Conservation (phyloP, 176 grass and related monocot species). For the Metroxylon sagu region DNA sequence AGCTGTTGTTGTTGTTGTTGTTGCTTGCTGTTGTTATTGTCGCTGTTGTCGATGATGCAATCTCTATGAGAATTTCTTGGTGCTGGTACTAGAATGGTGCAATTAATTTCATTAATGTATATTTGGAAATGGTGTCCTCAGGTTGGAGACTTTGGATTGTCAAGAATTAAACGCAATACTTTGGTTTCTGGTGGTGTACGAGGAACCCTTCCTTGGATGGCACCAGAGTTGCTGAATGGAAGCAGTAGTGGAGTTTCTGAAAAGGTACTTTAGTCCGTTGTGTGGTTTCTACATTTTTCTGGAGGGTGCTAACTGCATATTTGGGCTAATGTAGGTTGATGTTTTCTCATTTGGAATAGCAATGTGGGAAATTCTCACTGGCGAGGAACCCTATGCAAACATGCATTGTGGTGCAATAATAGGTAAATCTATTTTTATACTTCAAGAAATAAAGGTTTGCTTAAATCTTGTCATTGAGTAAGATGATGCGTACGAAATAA, state of each 20-base stretch:
- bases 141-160: constrained; percentile 99
- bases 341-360: constrained; percentile 94
- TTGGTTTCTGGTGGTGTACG: constrained; percentile 96
- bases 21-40: no score
- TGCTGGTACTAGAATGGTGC: no score
- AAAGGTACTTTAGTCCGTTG: constrained; percentile 43
- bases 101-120: no score
- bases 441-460: no score
- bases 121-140: constrained; percentile 20
- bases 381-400: constrained; percentile 84
- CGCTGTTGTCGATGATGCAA: no score
- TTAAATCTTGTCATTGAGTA: no score
- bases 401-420: constrained; percentile 95
- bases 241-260: constrained; percentile 79
- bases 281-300: constrained; percentile 2
- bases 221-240: constrained; percentile 87
- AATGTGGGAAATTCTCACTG: constrained; percentile 93
- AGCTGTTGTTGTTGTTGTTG: no score
- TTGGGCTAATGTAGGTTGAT: constrained; percentile 48
- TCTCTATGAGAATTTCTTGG: no score
- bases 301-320: not conserved
- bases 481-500: no score
- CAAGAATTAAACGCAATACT: constrained; percentile 95
- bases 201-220: constrained; percentile 98
- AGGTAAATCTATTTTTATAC: constrained; percentile 35